Evolutionary conservation across 805 yeast species (phyloP).

Genomic region (Candida wancherniae): DNA sequence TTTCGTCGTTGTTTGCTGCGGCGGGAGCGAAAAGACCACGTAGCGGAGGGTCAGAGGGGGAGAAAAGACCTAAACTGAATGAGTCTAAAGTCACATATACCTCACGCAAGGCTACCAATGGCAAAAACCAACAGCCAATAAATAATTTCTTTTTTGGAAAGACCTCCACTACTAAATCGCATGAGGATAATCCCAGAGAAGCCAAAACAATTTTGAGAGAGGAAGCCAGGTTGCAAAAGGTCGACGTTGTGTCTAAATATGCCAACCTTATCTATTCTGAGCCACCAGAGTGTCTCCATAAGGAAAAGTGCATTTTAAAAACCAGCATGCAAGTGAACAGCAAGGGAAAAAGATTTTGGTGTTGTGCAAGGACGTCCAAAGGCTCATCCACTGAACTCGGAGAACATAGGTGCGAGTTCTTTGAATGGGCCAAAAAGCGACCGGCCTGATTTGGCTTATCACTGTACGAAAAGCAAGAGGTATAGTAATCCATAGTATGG

Average conservation of each 20-base stretch:
- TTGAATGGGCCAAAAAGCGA: slow-evolving; percentile 16
- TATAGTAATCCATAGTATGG: no score
- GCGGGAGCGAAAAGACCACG: slow-evolving; percentile 8
- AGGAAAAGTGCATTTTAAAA: slow-evolving; percentile 22
- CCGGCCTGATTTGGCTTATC: neutral
- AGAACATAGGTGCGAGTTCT: slow-evolving; percentile 15
- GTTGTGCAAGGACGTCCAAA: slow-evolving; percentile 19
- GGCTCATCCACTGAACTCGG: slow-evolving; percentile 14
- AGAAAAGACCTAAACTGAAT: no score
- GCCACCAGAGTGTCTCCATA: slow-evolving; percentile 28
- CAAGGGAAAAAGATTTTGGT: slow-evolving; percentile 31
- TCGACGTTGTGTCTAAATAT: slow-evolving; percentile 6
- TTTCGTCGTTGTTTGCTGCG: slow-evolving; percentile 25
- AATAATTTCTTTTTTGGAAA: slow-evolving; percentile 19
- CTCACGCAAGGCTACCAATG: no score
- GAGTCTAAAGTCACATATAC: no score
- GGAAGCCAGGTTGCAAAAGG: neutral
- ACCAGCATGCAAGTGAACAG: slow-evolving; percentile 25
- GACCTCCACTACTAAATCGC: no score
- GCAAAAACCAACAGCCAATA: slow-evolving; percentile 25
- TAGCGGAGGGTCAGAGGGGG: no score
- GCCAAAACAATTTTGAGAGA: no score
- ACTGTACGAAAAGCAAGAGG: no score
- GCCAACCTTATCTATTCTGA: slow-evolving; percentile 17
- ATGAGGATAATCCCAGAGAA: no score